phyloP scores from a whole-genome alignment of 2,329 filamentous ascomycete species.

The Cordyceps pruinosa region DNA sequence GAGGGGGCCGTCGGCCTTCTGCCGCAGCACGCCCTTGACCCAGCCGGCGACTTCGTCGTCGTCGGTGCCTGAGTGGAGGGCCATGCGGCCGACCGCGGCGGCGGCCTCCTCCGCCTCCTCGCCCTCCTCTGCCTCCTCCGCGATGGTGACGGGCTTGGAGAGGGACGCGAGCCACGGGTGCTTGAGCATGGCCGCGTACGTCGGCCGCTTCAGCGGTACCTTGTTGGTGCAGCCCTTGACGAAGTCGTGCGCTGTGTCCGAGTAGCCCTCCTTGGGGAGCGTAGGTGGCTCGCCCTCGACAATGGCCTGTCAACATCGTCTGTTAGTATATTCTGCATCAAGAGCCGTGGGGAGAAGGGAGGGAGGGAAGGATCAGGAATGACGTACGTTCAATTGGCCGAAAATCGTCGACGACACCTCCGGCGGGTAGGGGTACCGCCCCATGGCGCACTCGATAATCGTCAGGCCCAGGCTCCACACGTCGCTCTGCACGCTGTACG shows the following conservation, averaged over 20 bases:
- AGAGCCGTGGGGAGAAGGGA: neutral
- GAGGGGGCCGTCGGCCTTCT: slow-evolving; percentile 25
- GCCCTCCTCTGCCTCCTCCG: slow-evolving; percentile 61
- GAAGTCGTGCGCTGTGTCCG: slow-evolving; percentile 74
- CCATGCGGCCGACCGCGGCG: slow-evolving; percentile 38
- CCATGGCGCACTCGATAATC: slow-evolving; percentile 92
- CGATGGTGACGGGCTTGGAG: slow-evolving; percentile 67
- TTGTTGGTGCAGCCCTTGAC: slow-evolving; percentile 89
- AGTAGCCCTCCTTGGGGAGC: slow-evolving; percentile 72
- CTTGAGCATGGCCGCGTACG: slow-evolving; percentile 80
- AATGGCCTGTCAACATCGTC: slow-evolving; percentile 61
- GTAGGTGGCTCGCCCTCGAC: slow-evolving; percentile 94
- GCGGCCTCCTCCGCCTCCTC: slow-evolving; percentile 37
- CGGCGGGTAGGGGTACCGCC: slow-evolving; percentile 90
- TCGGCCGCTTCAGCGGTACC: slow-evolving; percentile 84
- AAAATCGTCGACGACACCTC: slow-evolving; percentile 99
- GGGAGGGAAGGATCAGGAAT: neutral
- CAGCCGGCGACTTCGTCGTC: slow-evolving; percentile 82
- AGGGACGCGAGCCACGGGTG: slow-evolving; percentile 81
- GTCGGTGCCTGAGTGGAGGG: slow-evolving; percentile 38
- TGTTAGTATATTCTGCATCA: slow-evolving; percentile 9
- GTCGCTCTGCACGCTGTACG: slow-evolving; percentile 95
- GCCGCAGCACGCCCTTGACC: slow-evolving; percentile 66
- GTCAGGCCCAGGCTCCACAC: slow-evolving; percentile 95
- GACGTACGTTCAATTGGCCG: slow-evolving; percentile 86